A percentile compares a stretch with the other conserved stretches of the same genome.
Evolutionary conservation across 2,329 filamentous ascomycete species (phyloP).

Genomic region (Fusarium continuum): DNA sequence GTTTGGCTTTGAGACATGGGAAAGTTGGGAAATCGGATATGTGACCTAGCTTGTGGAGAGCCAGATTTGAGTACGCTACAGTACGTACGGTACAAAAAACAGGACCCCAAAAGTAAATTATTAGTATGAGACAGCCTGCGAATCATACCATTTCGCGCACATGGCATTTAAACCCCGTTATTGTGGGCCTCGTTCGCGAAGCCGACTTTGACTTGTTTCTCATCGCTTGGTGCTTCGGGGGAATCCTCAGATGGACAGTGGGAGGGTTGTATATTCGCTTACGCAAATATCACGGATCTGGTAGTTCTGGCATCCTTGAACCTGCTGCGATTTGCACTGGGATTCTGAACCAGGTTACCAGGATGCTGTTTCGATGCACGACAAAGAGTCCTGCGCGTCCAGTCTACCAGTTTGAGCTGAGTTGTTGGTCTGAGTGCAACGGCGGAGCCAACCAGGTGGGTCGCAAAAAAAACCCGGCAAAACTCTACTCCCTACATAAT

Average conservation of each 20-base stretch:
- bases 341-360: conserved; percentile 6
- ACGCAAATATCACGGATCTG: conserved; percentile 27
- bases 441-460: neutral
- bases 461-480: too few species aligned
- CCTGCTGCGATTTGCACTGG: conserved; percentile 23
- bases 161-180: conserved; percentile 2
- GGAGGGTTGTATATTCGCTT: neutral
- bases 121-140: neutral
- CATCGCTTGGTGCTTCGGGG: neutral
- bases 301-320: conserved; percentile 20
- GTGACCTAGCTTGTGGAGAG: conserved; percentile 2
- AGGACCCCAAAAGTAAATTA: neutral
- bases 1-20: conserved; percentile 18
- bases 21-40: conserved; percentile 14
- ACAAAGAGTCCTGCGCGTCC: conserved; percentile 3
- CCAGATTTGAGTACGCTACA: too few species aligned
- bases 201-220: neutral
- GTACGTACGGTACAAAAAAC: too few species aligned
- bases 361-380: conserved; percentile 1
- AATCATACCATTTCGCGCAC: conserved; percentile 17
- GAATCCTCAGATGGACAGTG: too few species aligned
- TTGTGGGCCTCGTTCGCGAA: neutral
- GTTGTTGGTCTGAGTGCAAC: too few species aligned
- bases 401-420: too few species aligned
- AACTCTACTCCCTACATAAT: too few species aligned